These are phyloP conservation scores for Vaccinium myrtillus DNA, from an alignment of 148 eudicot genomes.

Conservation along the genomic window DNA sequence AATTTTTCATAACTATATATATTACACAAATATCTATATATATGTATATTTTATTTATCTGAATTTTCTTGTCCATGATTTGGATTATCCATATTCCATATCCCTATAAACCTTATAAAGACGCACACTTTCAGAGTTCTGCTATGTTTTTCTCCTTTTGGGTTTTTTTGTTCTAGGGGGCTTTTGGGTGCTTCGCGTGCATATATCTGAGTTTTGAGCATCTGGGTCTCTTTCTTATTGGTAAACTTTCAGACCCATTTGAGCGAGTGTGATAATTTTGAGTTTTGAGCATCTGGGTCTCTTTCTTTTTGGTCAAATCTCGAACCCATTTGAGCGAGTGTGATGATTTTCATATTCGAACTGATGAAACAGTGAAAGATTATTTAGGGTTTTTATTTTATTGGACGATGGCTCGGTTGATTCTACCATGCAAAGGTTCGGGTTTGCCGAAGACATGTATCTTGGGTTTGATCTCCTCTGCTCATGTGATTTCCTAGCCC, in stretches of 20 bases:
- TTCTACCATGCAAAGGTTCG: slow-evolving; percentile 69
- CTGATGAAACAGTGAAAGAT: slow-evolving; percentile 8
- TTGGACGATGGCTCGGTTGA: slow-evolving; percentile 87
- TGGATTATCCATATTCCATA: slow-evolving; percentile 33
- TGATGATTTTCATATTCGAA: slow-evolving; percentile 4
- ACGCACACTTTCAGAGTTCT: not conserved
- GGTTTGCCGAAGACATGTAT: slow-evolving; percentile 64
- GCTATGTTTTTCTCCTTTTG: not conserved
- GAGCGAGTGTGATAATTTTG: slow-evolving; percentile 16
- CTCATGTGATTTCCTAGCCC: slow-evolving; percentile 73
- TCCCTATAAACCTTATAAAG: slow-evolving; percentile 16
- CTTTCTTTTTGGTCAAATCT: not conserved
- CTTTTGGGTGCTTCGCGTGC: slow-evolving; percentile 5
- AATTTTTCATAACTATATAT: not conserved
- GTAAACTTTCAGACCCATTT: slow-evolving; percentile 21
- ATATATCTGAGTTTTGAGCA: slow-evolving; percentile 26
- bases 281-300: slow-evolving; percentile 35
- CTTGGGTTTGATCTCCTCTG: slow-evolving; percentile 76
- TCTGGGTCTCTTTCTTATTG: slow-evolving; percentile 27
- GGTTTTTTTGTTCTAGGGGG: slow-evolving; percentile 35
- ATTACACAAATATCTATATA: too few relatives aligned
- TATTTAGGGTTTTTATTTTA: slow-evolving; percentile 26
- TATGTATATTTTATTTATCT: not conserved
- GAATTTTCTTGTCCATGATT: slow-evolving; percentile 43
- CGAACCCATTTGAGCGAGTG: slow-evolving; percentile 20